A percentile compares a stretch with the other conserved stretches of the same genome.
These are phyloP conservation scores for Fusarium sublunatum DNA, from an alignment of 2,329 filamentous ascomycete species.

Conservation along the genomic window DNA sequence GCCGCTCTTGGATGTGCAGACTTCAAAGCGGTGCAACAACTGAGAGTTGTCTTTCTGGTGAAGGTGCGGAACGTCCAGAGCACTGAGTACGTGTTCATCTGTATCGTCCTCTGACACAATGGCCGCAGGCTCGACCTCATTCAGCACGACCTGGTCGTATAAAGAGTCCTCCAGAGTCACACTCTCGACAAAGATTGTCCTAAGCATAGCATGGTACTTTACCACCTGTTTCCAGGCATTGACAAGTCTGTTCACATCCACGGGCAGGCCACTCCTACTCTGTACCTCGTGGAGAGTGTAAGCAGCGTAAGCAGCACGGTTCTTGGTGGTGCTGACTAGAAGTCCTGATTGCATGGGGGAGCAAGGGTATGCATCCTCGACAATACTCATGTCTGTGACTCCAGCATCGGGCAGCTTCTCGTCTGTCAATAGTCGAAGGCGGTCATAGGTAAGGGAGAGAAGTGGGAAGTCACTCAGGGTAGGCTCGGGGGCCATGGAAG, in stretches of 20 bases:
- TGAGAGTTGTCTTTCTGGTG: constrained; percentile 10
- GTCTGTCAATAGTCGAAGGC: constrained; percentile 18
- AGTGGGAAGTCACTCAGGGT: constrained; percentile 37
- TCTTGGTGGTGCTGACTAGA: constrained; percentile 54
- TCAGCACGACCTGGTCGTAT: constrained; percentile 60
- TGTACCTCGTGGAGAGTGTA: constrained; percentile 50
- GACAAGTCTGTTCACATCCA: constrained; percentile 30
- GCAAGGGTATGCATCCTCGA: constrained; percentile 53
- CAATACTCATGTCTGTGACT: not conserved
- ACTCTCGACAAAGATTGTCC: constrained; percentile 62
- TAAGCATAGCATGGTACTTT: constrained; percentile 55
- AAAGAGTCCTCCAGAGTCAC: constrained; percentile 56
- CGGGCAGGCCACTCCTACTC: constrained; percentile 32
- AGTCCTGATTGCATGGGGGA: constrained; percentile 54
- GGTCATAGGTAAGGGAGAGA: constrained; percentile 33
- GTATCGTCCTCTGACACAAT: constrained; percentile 17
- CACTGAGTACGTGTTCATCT: constrained; percentile 22
- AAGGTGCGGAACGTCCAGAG: constrained; percentile 12
- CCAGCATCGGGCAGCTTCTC: constrained; percentile 32
- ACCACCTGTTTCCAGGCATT: constrained; percentile 56
- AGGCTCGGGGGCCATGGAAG: constrained; percentile 12
- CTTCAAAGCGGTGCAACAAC: constrained; percentile 26
- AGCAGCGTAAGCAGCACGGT: constrained; percentile 48
- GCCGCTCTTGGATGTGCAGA: constrained; percentile 38
- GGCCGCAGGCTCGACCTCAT: constrained; percentile 17